Evolutionary conservation across 2,329 filamentous ascomycete species (phyloP), one percentile per base, ranked within the genome.

Genomic region (Blumeria hordei): DNA sequence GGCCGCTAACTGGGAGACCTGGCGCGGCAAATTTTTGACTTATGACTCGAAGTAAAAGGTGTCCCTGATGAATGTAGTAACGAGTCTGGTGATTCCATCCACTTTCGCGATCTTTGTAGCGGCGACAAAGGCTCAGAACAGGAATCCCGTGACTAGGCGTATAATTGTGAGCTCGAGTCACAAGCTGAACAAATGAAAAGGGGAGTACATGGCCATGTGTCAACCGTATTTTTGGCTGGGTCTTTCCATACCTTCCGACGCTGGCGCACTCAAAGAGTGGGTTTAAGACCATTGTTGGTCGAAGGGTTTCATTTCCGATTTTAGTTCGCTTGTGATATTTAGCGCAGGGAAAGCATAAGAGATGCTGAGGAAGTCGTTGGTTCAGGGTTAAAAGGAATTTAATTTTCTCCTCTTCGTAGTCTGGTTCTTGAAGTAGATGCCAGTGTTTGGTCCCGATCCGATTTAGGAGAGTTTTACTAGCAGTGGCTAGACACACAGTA

Each of bases 101-200:
- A 50, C 70, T 67, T 55, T 73, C 70, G 57, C 71, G 72, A 50
- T 61, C 57, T 57, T 60, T 62, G 73, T 75, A 80, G 54, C 75
- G 71, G 2, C 75, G 71, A 8, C 66, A 66, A 16, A 81, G 68
- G 0, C 68, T 65, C 1, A 72, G 69, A 2, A 67, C 56, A 2
- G 68, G 57, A 39, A 78, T 69, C 33, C 75, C 75, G 60, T 76
- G 71, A 2, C 58, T 55, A 0, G 69, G 66, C 0, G 69, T 68
- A 61, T 72, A 72, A n/a, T 68, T 68, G 56, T 69, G 65, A 4
- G 71, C 69, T 35, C 76, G 71, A 44, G 73, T 66, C 3, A 67
- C 70, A n/a, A 81, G 70, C 62, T 81, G 77, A 1, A 77, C 69
- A 58, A 78, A 79, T 11, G 73, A 65, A 63, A 76, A 79, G 1